Evolutionary conservation across 2,329 filamentous ascomycete genomes (phyloP), one percentile per base, ranked within the genome.

Genomic region (Leptographium lundbergii): DNA sequence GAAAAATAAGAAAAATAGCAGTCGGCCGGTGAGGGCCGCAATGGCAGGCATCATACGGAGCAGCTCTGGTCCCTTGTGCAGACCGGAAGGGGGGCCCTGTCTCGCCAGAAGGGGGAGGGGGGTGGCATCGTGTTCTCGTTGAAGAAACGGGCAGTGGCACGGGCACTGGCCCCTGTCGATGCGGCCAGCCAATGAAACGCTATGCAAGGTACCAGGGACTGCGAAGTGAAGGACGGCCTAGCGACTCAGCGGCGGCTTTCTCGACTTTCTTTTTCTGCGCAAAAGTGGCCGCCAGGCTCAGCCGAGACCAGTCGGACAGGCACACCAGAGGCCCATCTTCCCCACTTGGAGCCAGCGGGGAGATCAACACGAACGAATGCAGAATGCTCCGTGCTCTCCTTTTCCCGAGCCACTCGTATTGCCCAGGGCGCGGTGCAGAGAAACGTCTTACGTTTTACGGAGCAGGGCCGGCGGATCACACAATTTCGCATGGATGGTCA

Each of bases 131-230:
- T 34, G 48, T 48, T 5, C 22, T 10, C 2, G 48, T 11, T 53
- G 50, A n/a, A 54, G 52, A 36, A 54, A 24, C 19, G 32, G 51
- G 27, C 29, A 54, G 51, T 50, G 24, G 47, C 47, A 25, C 24
- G 24, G 47, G 47, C 22, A 14, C 27, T 32, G 19, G 27, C 53
- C 53, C 53, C 53, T 55, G 53, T 45, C 36, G 1, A 4, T 19
- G 34, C 45, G 7, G 36, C 4, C 27, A 7, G 10, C 55, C 42
- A 50, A 34, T 50, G 55, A 27, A 29, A 50, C 55, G 17, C 27
- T 50, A 57, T 57, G 56, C 56, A 57, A 57, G 56, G 56, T 57
- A 56, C 54, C 54, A 56, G 47, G 56, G 47, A 56, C 27, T 22
- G 56, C 32, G 13, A 42, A 57, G 56, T 57, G 17, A 48, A 34